These are phyloP conservation scores for Mrakia gelida DNA, from an alignment of 768 basidiomycete species.

Conservation along the genomic window DNA sequence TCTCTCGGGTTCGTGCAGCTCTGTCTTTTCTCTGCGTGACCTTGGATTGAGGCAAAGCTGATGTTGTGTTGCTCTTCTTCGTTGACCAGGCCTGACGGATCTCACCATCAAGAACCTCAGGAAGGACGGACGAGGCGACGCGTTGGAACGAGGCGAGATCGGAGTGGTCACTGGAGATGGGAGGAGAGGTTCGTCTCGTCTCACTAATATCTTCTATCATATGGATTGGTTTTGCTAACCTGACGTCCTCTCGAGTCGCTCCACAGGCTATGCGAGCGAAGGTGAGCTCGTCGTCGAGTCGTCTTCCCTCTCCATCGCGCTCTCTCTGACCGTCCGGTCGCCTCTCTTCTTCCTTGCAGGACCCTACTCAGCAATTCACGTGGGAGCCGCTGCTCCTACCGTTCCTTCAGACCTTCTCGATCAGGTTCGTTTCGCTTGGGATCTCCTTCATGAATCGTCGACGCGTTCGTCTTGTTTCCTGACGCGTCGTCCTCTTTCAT, in stretches of 20 bases:
- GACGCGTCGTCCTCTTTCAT: too few species aligned
- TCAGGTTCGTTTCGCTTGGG: not conserved
- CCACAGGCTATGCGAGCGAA: not conserved
- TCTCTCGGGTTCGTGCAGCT: conserved; percentile 53
- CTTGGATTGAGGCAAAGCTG: not conserved
- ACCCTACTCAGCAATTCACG: conserved; percentile 82
- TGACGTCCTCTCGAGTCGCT: too few species aligned
- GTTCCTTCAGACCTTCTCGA: conserved; percentile 54
- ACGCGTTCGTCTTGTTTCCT: not conserved
- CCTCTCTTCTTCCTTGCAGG: conserved; percentile 29
- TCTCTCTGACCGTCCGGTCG: not conserved
- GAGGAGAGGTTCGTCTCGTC: conserved; percentile 55
- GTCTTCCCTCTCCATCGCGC: not conserved
- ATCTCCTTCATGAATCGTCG: too few species aligned
- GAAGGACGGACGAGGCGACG: conserved; percentile 59
- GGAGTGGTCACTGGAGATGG: conserved; percentile 73
- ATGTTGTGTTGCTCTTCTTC: not conserved
- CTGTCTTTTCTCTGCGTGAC: not conserved
- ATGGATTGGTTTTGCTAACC: too few species aligned
- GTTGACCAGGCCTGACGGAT: conserved; percentile 49
- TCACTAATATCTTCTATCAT: too few species aligned
- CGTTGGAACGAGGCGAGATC: conserved; percentile 56
- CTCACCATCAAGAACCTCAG: conserved; percentile 58
- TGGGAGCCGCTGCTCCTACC: conserved; percentile 81
- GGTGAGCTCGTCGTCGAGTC: not conserved